Percentiles rank a stretch among this genome's conserved stretches.
phyloP scores from a whole-genome alignment of 2,329 filamentous ascomycete species.

The Graphilbum fragrans region DNA sequence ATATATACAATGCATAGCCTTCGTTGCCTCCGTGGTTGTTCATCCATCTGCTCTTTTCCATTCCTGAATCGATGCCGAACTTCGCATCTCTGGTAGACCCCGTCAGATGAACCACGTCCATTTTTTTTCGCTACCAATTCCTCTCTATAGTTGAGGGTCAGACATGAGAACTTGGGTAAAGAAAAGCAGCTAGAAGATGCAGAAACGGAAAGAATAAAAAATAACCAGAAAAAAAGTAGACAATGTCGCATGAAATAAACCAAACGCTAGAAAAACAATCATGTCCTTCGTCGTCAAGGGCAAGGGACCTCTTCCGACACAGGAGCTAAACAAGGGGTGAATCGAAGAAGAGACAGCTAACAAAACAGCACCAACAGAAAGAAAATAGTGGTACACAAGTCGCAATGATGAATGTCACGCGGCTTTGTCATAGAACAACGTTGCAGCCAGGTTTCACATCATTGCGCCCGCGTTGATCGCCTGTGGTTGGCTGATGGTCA shows the following conservation, averaged over 20 bases:
- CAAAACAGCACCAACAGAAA: background rate
- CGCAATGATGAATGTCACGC: too few relatives aligned
- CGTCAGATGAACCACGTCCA: background rate
- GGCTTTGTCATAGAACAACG: background rate
- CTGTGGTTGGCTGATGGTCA: conserved; percentile 46
- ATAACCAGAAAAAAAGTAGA: background rate
- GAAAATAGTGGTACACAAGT: background rate
- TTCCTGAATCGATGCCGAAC: background rate
- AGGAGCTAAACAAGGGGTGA: background rate
- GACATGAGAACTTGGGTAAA: background rate
- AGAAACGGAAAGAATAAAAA: background rate
- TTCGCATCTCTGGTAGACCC: background rate
- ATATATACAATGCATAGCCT: background rate
- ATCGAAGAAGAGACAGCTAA: background rate
- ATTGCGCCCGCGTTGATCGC: conserved; percentile 27
- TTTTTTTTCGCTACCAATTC: background rate
- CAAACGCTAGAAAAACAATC: background rate
- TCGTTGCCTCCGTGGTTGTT: background rate
- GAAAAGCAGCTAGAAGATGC: background rate
- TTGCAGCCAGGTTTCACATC: conserved; percentile 17
- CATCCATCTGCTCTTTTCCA: background rate
- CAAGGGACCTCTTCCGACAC: background rate
- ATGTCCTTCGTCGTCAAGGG: background rate
- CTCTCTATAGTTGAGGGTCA: background rate
- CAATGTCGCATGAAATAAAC: background rate